phyloP scores from a whole-genome alignment of 768 basidiomycete species.

The Coprinopsis strossmayeri region DNA sequence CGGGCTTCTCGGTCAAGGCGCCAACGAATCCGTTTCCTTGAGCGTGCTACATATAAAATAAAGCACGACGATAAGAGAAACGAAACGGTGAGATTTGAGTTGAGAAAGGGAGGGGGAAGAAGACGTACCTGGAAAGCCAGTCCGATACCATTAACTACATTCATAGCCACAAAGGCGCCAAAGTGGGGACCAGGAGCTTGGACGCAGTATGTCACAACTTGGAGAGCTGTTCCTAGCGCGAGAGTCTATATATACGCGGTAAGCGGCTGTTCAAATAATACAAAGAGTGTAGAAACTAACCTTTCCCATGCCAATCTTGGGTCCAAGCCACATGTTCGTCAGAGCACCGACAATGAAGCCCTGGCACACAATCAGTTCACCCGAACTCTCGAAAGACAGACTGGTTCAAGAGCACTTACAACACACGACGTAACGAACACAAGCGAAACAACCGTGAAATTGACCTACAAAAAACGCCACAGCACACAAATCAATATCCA shows the following conservation, averaged over 20 bases:
- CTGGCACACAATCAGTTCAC: conserved; percentile 15
- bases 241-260: conserved; percentile 5
- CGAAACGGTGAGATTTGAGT: neutral
- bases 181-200: conserved; percentile 56
- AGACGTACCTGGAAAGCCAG: conserved; percentile 36
- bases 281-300: too few relatives aligned
- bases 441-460: conserved; percentile 50
- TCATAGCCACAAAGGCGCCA: conserved; percentile 50
- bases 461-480: conserved; percentile 36
- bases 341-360: conserved; percentile 36
- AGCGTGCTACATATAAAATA: too few relatives aligned
- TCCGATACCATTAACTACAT: conserved; percentile 36
- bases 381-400: neutral
- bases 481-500: too few relatives aligned
- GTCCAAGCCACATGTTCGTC: conserved; percentile 30
- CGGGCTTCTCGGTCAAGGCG: conserved; percentile 44
- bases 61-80: too few relatives aligned
- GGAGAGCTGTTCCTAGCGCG: conserved; percentile 39
- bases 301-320: conserved; percentile 36
- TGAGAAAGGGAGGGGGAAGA: neutral
- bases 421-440: conserved; percentile 43
- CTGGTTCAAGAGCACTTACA: conserved; percentile 21
- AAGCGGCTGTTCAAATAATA: neutral
- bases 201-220: conserved; percentile 48
- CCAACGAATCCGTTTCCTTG: conserved; percentile 70